These are phyloP conservation scores for Nitzschia sp. DNA, from an alignment of 108 stramenopile species.

Conservation along the genomic window DNA sequence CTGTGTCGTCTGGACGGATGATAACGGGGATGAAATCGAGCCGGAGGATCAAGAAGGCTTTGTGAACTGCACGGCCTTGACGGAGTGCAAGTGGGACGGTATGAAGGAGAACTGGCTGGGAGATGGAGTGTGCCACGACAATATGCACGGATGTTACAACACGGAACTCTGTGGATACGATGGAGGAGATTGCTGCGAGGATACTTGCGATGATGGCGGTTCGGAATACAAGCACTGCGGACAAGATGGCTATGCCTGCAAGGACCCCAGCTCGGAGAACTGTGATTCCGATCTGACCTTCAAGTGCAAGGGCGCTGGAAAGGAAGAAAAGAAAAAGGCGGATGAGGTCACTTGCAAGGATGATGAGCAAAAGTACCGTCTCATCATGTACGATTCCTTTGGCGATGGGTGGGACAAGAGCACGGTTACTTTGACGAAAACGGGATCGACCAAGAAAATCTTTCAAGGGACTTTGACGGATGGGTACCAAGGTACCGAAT, in stretches of 20 bases:
- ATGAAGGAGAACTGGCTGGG: constrained; percentile 75
- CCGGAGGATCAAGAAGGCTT: constrained; percentile 17
- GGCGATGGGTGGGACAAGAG: constrained; percentile 88
- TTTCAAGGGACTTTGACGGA: constrained; percentile 68
- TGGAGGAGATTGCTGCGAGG: constrained; percentile 91
- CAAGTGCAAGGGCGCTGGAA: constrained; percentile 39
- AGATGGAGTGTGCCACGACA: constrained; percentile 85
- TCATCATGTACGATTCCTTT: constrained; percentile 44
- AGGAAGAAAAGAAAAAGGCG: constrained; percentile 20
- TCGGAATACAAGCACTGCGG: constrained; percentile 64
- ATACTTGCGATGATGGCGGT: constrained; percentile 15
- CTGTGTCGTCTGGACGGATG: constrained; percentile 73
- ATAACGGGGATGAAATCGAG: constrained; percentile 17
- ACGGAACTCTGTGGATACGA: constrained; percentile 80
- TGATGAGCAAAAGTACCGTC: constrained; percentile 48
- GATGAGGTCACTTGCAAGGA: constrained; percentile 32
- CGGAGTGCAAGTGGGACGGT: constrained; percentile 79
- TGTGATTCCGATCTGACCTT: constrained; percentile 58
- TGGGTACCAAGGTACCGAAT: constrained; percentile 70
- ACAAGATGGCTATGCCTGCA: constrained; percentile 82
- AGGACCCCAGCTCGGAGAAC: constrained; percentile 63
- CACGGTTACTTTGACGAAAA: constrained; percentile 36
- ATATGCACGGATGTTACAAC: constrained; percentile 89
- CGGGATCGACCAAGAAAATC: constrained; percentile 23
- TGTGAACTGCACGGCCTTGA: constrained; percentile 72